phyloP scores from a whole-genome alignment of 2,329 filamentous ascomycete genomes.

The Aspergillus sp. region DNA sequence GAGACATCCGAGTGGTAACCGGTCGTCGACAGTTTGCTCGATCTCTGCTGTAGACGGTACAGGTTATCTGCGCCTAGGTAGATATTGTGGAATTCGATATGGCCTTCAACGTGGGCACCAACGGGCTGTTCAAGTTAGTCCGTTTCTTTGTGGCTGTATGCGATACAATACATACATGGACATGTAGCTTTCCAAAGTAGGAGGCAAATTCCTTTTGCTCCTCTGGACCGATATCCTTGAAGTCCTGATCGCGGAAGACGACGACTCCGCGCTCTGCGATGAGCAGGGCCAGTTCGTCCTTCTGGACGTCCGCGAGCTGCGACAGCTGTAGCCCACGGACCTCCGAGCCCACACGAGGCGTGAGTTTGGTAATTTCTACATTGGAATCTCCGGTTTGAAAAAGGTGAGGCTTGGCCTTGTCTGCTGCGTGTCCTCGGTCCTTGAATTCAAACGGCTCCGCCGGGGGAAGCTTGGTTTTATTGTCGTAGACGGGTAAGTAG shows the following conservation, averaged over 20 bases:
- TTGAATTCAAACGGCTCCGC: constrained; percentile 17
- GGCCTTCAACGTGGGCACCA: constrained; percentile 14
- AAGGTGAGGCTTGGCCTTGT: constrained; percentile 36
- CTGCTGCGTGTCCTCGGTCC: constrained; percentile 40
- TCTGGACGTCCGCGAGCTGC: constrained; percentile 48
- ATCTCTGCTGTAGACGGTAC: neutral
- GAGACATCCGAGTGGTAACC: constrained; percentile 28
- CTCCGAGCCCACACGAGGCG: constrained; percentile 48
- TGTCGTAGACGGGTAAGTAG: constrained; percentile 8
- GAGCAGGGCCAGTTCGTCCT: constrained; percentile 60
- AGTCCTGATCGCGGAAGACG: constrained; percentile 57
- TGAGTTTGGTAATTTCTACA: constrained; percentile 14
- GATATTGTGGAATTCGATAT: constrained; percentile 6
- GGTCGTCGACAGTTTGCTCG: constrained; percentile 1
- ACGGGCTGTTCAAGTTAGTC: neutral
- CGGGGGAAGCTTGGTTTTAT: neutral
- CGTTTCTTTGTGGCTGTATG: neutral
- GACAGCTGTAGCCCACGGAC: constrained; percentile 51
- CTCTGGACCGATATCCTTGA: constrained; percentile 41
- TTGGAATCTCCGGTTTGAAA: constrained; percentile 1
- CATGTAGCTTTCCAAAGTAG: constrained; percentile 29
- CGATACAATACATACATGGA: constrained; percentile 14
- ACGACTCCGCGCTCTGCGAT: constrained; percentile 63
- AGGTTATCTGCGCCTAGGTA: constrained; percentile 12
- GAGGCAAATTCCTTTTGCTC: constrained; percentile 35